Evolutionary conservation across 2,329 filamentous ascomycete species (phyloP), one percentile per base, ranked within the genome.

Genomic region (Paecilomyces formosus): DNA sequence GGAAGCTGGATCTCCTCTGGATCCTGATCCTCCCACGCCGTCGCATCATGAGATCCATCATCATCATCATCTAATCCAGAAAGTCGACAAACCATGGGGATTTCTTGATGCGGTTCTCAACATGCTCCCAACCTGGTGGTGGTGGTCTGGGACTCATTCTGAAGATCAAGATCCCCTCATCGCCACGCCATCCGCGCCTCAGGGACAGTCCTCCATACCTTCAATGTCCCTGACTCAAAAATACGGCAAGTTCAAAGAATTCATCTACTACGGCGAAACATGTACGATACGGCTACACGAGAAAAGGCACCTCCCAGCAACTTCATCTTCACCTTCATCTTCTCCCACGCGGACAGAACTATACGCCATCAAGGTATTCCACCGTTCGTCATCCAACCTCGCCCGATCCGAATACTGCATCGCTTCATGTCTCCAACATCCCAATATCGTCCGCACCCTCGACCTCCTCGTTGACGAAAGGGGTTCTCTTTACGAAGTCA

Each of bases 391-490:
- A 15, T 18, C n/a, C n/a, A 21, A 18, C n/a, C n/a, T 21, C 39
- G 39, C n/a, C 15, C 39, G 8, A 2, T 88, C 90, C 57, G 91
- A 96, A 70, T 96, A 95, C 72, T 95, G 90, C 78, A 95, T 96
- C 65, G 95, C 91, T 0, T 95, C 90, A 0, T 93, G 90, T 13
- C 82, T 96, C 63, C 87, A 89, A 63, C 91, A 96, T 69, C 90
- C 90, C 45, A 96, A 96, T 70, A 89, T 96, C 68, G 95, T 96
- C 66, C 90, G 93, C 71, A 96, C 91, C 0, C 83, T 95, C 58
- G 91, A 96, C 69, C 81, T 96, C n/a, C 82, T 96, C 28, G 88
- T 93, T 74, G 91, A 96, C 68, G 84, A 90, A 66, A 94, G 94
- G 90, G 4, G 91, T 61, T 89, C 92, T 69, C 95, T 90, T 73